phyloP scores from a whole-genome alignment of 2,329 filamentous ascomycete genomes.

The Fusarium sp. region DNA sequence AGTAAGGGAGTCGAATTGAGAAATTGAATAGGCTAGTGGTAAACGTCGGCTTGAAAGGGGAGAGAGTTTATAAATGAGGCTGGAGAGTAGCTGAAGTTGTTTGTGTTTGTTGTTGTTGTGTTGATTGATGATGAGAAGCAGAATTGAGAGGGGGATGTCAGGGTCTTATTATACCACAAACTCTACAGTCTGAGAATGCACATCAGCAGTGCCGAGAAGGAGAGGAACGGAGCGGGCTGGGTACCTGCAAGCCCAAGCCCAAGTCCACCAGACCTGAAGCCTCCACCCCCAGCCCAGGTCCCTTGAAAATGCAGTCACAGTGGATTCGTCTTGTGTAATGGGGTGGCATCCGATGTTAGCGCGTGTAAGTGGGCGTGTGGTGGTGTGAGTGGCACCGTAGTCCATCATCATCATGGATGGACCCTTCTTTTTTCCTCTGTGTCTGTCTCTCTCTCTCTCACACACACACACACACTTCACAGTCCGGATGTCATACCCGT shows the following conservation, averaged over 20 bases:
- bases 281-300: constrained; percentile 38
- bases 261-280: neutral
- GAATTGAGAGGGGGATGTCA: constrained; percentile 9
- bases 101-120: constrained; percentile 17
- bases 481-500: constrained; percentile 12
- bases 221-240: constrained; percentile 25
- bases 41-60: neutral
- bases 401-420: constrained; percentile 31
- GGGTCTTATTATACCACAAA: constrained; percentile 39
- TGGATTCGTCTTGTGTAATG: constrained; percentile 20
- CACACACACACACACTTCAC: neutral
- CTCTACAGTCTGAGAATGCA: neutral
- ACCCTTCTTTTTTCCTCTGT: constrained; percentile 28
- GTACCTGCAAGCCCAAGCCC: neutral
- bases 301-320: constrained; percentile 29
- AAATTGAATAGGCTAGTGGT: neutral
- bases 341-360: constrained; percentile 2
- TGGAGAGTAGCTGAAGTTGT: constrained; percentile 5
- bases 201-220: neutral
- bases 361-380: neutral
- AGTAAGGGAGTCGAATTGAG: neutral
- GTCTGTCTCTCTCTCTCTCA: neutral
- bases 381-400: constrained; percentile 17
- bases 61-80: neutral
- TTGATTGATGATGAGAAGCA: neutral